phyloP scores from a whole-genome alignment of 257 asterid genomes.

The Anisodus acutangulus region DNA sequence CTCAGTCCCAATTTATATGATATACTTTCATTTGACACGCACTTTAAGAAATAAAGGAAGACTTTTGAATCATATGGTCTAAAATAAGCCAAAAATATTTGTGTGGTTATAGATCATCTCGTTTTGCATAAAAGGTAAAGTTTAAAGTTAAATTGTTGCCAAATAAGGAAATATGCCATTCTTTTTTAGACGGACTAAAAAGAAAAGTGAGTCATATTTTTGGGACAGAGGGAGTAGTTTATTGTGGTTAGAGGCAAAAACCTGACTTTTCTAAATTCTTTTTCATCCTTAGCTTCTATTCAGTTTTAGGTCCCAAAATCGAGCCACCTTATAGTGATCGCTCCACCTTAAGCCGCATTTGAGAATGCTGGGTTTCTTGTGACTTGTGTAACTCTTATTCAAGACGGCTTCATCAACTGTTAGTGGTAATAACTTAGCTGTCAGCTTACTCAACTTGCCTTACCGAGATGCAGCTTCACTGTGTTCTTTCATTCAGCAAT shows the following conservation, averaged over 20 bases:
- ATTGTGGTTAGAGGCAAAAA: neutral
- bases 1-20: too few species aligned
- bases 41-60: too few species aligned
- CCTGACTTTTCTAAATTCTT: neutral
- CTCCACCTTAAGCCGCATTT: neutral
- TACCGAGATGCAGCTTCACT: neutral
- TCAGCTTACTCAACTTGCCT: neutral
- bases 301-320: neutral
- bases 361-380: neutral
- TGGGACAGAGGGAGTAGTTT: neutral
- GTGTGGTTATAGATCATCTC: too few species aligned
- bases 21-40: too few species aligned
- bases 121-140: too few species aligned
- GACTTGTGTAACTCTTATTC: neutral
- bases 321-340: neutral
- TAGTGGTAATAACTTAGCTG: neutral
- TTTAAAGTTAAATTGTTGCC: too few species aligned
- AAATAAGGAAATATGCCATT: too few species aligned
- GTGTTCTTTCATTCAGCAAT: neutral
- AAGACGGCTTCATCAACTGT: neutral
- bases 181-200: too few species aligned
- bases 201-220: too few species aligned
- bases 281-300: neutral
- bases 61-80: too few species aligned
- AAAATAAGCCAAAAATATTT: too few species aligned